Base-by-base conservation (phyloP, 495 filamentous ascomycete genomes). In the Thozetella sp. region DNA sequence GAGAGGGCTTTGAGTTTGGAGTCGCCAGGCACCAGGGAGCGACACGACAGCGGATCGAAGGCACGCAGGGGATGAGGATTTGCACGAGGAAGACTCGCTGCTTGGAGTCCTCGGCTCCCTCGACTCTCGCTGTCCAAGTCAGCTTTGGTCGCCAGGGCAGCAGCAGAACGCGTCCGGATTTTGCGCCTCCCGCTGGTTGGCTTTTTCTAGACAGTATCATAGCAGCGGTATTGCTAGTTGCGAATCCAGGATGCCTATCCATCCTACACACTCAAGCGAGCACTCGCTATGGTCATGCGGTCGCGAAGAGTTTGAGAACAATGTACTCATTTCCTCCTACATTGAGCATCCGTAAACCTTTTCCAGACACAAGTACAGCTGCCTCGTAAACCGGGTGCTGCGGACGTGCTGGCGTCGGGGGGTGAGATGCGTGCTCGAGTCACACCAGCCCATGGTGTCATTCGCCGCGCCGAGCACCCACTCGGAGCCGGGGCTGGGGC, bases 401-500 rank as follows among this genome's bases (percentile, higher is more conserved):
- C 6, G 30, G 6, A 6, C 15, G 6, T 37, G 30, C 30, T 6
- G 30, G 30, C 6, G 6, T 37, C 15, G 15, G 30, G 30, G 15
- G 30, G 15, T 15, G 30, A 48, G 43, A 15, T 48, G 43, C 43
- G 43, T 48, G 43, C 43, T 48, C 20, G 43, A 20, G 43, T 48
- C 43, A 48, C 43, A 20, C 43, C 30, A 37, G 30, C 30, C 43
- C n/a, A 48, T 48, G 43, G 43, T 48, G 43, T 48, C 43, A 48
- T 48, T 13, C n/a, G 43, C 43, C 43, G 43, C 43, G 4, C 9
- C 6, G n/a, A 19, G 43, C 43, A 48, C 43, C 20, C n/a, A 48
- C 30, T 37, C 30, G 6, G 15, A 6, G 6, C 6, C 30, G 6
- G 30, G 6, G 15, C 6, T 37, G 6, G 6, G 15, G 15, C 6